Conservation (phyloP, 768 basidiomycete species). For the Mycena chlorophos region DNA sequence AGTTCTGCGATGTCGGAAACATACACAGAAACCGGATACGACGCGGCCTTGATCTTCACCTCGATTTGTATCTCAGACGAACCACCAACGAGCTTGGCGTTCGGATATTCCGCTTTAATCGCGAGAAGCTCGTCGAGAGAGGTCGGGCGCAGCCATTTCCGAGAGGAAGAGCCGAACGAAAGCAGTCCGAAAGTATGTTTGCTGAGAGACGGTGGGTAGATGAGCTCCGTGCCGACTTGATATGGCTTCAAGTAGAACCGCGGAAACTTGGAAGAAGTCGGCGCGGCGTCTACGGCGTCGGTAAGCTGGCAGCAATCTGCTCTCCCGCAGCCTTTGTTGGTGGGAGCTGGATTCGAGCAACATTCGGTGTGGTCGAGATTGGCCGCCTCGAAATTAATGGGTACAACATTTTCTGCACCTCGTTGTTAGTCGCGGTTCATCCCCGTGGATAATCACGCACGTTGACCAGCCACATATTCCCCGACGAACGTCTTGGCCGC, state of each 20-base stretch:
- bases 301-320: constrained; percentile 21
- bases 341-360: constrained; percentile 16
- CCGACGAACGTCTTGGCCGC: constrained; percentile 24
- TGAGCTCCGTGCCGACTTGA: constrained; percentile 20
- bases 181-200: constrained; percentile 14
- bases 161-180: constrained; percentile 17
- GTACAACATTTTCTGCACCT: constrained; percentile 11
- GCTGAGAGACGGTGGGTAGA: constrained; percentile 19
- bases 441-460: constrained; percentile 1
- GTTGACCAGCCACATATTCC: constrained; percentile 15
- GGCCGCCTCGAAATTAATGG: constrained; percentile 21
- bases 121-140: constrained; percentile 19
- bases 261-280: constrained; percentile 16
- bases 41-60: constrained; percentile 22
- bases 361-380: constrained; percentile 19
- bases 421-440: neutral
- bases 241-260: constrained; percentile 23
- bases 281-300: neutral
- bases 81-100: constrained; percentile 23
- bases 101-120: constrained; percentile 17
- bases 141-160: constrained; percentile 22
- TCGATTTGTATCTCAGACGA: constrained; percentile 24
- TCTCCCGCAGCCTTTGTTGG: constrained; percentile 17
- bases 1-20: constrained; percentile 21
- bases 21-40: constrained; percentile 17